A percentile compares a stretch with the other conserved stretches of the same genome.
Evolutionary conservation across 257 asterid genomes (phyloP).

Genomic region (Thymus mandschuricus): DNA sequence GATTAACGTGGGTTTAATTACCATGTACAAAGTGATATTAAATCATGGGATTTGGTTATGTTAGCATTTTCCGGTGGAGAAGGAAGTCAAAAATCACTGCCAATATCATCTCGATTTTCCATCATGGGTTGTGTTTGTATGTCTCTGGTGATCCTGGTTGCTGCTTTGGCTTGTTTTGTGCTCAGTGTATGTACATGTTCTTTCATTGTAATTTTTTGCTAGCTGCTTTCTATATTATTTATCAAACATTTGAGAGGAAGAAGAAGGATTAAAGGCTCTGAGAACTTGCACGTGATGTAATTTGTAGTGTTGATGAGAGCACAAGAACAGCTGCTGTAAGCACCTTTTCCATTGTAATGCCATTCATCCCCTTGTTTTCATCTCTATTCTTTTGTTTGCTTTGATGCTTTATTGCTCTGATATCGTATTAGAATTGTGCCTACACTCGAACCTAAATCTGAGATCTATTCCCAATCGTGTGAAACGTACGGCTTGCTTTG

Average conservation of each 20-base stretch:
- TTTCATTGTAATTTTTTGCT: conserved; percentile 35
- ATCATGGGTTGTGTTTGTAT: conserved; percentile 31
- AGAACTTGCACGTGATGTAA: conserved; percentile 42
- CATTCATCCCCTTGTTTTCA: conserved; percentile 1
- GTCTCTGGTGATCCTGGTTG: conserved; percentile 28
- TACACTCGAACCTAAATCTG: too few species aligned
- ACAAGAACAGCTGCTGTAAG: conserved; percentile 3
- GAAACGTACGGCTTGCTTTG: too few species aligned
- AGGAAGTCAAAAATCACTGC: conserved; percentile 36
- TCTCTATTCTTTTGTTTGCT: not conserved
- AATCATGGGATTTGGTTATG: conserved; percentile 39
- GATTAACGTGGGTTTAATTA: conserved; percentile 19
- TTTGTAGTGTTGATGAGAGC: conserved; percentile 29
- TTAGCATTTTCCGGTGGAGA: conserved; percentile 31
- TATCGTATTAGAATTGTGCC: too few species aligned
- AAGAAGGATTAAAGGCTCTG: conserved; percentile 29
- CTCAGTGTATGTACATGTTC: conserved; percentile 56
- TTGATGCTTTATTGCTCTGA: too few species aligned
- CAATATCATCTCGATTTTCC: conserved; percentile 30
- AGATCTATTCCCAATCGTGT: too few species aligned
- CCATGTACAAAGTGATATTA: conserved; percentile 33
- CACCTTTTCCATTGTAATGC: conserved; percentile 20
- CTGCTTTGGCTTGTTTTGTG: conserved; percentile 35
- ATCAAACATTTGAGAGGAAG: conserved; percentile 30
- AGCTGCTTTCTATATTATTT: conserved; percentile 40